phyloP scores from a whole-genome alignment of 345 rosid species.

The Turnera subulata region DNA sequence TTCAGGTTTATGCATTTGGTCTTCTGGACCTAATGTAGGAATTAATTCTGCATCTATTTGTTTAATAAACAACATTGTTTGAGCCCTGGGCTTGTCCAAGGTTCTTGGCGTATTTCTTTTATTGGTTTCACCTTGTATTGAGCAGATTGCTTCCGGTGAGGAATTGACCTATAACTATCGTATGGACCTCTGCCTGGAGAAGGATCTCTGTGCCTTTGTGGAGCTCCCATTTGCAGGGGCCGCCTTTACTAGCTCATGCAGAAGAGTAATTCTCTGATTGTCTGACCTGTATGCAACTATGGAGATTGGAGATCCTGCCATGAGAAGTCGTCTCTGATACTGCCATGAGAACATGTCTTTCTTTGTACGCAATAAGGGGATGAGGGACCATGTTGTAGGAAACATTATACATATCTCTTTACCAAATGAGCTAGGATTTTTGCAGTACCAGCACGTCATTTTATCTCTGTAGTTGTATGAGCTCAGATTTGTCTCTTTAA shows the following conservation, averaged over 20 bases:
- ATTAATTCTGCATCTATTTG: constrained; percentile 2
- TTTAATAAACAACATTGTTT: not conserved
- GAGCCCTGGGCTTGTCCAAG: not conserved
- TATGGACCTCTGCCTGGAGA: constrained; percentile 47
- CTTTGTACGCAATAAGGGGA: not conserved
- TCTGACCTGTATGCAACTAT: not conserved
- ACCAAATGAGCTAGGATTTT: no score
- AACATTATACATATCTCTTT: no score
- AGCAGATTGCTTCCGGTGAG: constrained; percentile 89
- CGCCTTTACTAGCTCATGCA: constrained; percentile 36
- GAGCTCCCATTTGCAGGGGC: constrained; percentile 62
- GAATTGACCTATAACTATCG: constrained; percentile 72
- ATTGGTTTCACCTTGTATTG: constrained; percentile 7
- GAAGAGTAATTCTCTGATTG: not conserved
- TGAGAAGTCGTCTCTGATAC: no score
- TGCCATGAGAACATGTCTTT: not conserved
- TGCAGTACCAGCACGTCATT: no score
- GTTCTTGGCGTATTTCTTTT: constrained; percentile 2
- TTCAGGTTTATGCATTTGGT: no score
- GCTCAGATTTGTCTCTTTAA: no score
- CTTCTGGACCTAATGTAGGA: not conserved
- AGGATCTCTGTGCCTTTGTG: constrained; percentile 68
- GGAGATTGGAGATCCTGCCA: constrained; percentile 1
- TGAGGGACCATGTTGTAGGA: not conserved
- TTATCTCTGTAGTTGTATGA: no score